A percentile compares a stretch with the other conserved stretches of the same genome.
These are phyloP conservation scores for Aspergillus puulaauensis DNA, from an alignment of 2,329 filamentous ascomycete species.

Conservation along the genomic window DNA sequence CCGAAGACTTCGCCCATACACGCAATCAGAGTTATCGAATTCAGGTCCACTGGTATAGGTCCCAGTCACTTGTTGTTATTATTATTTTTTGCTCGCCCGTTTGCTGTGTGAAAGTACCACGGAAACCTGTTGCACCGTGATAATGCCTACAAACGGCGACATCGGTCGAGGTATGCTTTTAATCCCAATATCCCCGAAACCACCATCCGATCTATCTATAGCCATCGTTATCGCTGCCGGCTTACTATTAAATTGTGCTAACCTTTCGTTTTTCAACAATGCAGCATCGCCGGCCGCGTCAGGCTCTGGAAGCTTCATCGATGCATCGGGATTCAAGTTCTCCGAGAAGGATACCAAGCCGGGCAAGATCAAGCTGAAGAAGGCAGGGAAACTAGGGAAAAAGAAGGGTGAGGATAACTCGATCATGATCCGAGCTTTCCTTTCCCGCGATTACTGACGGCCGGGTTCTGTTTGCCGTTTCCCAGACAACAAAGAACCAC, in stretches of 20 bases:
- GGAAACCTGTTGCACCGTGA: conserved; percentile 2
- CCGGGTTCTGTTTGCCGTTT: not conserved
- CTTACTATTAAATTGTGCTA: not conserved
- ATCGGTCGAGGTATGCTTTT: conserved; percentile 32
- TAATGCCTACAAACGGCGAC: conserved; percentile 38
- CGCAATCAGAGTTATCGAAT: not conserved
- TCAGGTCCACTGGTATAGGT: not conserved
- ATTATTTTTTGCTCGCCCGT: not conserved
- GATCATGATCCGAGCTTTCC: not conserved
- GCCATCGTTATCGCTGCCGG: not conserved
- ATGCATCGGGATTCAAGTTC: conserved; percentile 48
- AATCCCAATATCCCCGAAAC: not conserved
- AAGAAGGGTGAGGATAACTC: conserved; percentile 36
- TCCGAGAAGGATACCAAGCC: conserved; percentile 45
- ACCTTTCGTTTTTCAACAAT: not conserved
- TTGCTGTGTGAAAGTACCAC: not conserved
- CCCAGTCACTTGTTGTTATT: not conserved
- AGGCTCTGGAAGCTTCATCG: conserved; percentile 39
- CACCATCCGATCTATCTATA: not conserved
- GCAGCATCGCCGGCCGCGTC: conserved; percentile 27
- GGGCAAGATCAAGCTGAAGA: conserved; percentile 47
- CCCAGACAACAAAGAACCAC: conserved; percentile 16
- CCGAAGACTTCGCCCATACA: not conserved
- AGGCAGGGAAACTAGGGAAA: conserved; percentile 25
- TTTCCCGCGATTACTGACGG: not conserved